Percentiles rank a stretch among this genome's conserved stretches.
phyloP scores from a whole-genome alignment of 352 stramenopile genomes.

The Hyaloperonospora brassicae region DNA sequence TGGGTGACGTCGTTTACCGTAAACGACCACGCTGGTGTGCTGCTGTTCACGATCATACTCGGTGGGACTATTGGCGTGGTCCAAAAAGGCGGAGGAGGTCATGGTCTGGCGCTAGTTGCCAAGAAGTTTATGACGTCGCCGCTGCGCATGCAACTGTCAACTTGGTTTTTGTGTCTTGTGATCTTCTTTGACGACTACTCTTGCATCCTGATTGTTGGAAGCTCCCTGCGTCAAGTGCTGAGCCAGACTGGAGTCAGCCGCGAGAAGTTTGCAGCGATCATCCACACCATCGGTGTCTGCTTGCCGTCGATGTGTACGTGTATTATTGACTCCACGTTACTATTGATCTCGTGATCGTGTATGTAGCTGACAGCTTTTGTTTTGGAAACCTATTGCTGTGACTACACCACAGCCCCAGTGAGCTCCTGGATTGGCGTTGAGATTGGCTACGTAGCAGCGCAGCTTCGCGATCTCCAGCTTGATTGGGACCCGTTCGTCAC shows the following conservation, averaged over 20 bases:
- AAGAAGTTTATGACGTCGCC: conserved; percentile 80
- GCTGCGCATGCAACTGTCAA: conserved; percentile 76
- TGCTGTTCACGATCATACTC: conserved; percentile 86
- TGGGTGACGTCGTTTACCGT: conserved; percentile 79
- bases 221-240: conserved; percentile 73
- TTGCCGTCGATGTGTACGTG: conserved; percentile 78
- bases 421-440: conserved; percentile 87
- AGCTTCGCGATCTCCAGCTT: conserved; percentile 63
- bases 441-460: conserved; percentile 80
- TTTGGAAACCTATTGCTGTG: conserved; percentile 1
- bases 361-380: not conserved
- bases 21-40: conserved; percentile 73
- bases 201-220: conserved; percentile 87
- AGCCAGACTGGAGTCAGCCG: conserved; percentile 76
- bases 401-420: conserved; percentile 45
- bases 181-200: conserved; percentile 93
- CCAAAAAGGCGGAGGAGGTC: conserved; percentile 80
- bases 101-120: conserved; percentile 71
- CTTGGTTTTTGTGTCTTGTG: conserved; percentile 73
- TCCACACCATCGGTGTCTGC: conserved; percentile 83
- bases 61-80: conserved; percentile 85
- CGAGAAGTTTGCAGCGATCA: conserved; percentile 87
- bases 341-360: not conserved
- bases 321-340: not conserved
- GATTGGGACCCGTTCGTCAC: conserved; percentile 86